Conservation (phyloP, 2,329 filamentous ascomycete genomes). For the Penicillium sp. region DNA sequence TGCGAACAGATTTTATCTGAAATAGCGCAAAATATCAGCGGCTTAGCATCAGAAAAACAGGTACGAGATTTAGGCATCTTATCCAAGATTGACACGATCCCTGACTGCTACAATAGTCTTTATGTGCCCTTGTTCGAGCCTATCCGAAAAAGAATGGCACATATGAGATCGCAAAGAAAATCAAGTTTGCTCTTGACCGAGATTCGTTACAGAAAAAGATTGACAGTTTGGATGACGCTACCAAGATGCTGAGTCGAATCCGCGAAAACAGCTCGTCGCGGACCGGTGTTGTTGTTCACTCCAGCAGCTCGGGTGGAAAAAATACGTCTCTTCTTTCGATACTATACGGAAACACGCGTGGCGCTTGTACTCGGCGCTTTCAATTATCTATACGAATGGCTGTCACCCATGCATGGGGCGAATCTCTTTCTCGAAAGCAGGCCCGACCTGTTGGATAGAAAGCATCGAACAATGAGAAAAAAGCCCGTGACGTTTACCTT, state of each 20-base stretch:
- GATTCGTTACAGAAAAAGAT: neutral
- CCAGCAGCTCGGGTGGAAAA: neutral
- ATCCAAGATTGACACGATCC: neutral
- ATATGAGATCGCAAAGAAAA: neutral
- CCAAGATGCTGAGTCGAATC: neutral
- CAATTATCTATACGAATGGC: neutral
- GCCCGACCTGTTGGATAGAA: neutral
- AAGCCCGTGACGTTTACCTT: neutral
- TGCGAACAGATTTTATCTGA: neutral
- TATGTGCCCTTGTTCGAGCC: neutral
- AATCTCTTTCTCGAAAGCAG: neutral
- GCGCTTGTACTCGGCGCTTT: neutral
- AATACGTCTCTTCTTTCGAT: neutral
- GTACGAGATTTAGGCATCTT: neutral
- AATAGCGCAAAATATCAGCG: neutral
- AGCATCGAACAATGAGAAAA: neutral
- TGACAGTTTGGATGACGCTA: neutral
- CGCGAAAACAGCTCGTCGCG: neutral
- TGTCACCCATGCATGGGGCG: neutral
- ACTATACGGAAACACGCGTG: neutral
- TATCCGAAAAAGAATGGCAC: neutral
- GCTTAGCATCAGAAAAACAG: neutral
- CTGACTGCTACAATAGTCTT: neutral
- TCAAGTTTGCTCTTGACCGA: neutral
- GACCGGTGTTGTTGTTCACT: neutral